A percentile compares a stretch with the other conserved stretches of the same genome.
These are phyloP conservation scores for Pseudogymnoascus sp. DNA, from an alignment of 2,329 filamentous ascomycete species.

Conservation along the genomic window DNA sequence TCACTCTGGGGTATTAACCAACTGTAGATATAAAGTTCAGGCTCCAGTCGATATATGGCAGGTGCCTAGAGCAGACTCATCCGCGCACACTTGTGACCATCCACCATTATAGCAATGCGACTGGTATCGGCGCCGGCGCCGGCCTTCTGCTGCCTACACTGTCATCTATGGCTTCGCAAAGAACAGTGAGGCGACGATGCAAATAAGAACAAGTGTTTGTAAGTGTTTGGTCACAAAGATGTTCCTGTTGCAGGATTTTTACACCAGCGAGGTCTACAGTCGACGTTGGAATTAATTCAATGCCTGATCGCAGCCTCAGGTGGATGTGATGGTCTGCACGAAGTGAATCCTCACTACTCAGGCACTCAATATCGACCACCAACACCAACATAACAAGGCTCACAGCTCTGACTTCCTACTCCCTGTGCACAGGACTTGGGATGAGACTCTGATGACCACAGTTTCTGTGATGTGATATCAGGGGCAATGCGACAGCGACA, in stretches of 20 bases:
- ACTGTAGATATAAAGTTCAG: background rate
- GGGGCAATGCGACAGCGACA: background rate
- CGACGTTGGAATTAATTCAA: conserved; percentile 6
- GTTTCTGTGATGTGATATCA: background rate
- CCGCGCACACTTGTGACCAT: conserved; percentile 16
- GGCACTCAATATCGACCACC: background rate
- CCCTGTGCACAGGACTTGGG: background rate
- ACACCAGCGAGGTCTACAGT: background rate
- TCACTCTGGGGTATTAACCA: background rate
- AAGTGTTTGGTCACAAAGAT: background rate
- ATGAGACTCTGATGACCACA: background rate
- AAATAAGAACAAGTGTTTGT: background rate
- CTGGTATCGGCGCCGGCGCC: conserved; percentile 56
- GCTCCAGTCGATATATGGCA: background rate
- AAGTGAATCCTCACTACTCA: conserved; percentile 6
- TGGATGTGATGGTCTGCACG: conserved; percentile 1
- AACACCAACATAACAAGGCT: background rate
- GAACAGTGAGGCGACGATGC: background rate
- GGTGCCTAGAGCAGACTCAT: conserved; percentile 2
- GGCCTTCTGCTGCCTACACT: background rate
- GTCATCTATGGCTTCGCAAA: background rate
- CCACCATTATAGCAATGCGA: conserved; percentile 68
- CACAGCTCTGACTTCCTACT: background rate
- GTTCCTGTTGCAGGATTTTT: conserved; percentile 1
- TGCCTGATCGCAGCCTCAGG: conserved; percentile 6